These are phyloP conservation scores for Guyanaporus albipodus DNA, from an alignment of 768 basidiomycete species.

Conservation along the genomic window DNA sequence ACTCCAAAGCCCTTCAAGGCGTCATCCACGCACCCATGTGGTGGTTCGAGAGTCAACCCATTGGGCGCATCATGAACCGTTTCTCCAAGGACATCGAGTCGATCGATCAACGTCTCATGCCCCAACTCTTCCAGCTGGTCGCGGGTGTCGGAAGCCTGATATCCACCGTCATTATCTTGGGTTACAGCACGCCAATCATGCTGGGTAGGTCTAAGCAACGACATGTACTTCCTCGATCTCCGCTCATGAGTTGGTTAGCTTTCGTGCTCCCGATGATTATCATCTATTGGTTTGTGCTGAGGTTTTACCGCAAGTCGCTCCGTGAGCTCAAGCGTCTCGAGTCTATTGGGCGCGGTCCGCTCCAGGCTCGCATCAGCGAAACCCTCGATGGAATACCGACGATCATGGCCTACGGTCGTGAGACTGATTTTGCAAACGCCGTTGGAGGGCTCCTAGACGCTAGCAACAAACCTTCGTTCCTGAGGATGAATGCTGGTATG, in stretches of 20 bases:
- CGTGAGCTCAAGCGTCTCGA: conserved; percentile 47
- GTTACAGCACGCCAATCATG: conserved; percentile 29
- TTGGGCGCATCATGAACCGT: conserved; percentile 46
- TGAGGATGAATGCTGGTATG: conserved; percentile 25
- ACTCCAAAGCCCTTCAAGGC: conserved; percentile 21
- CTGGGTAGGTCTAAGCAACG: conserved; percentile 33
- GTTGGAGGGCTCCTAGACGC: conserved; percentile 21
- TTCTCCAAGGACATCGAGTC: conserved; percentile 41
- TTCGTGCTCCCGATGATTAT: conserved; percentile 25
- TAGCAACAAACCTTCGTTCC: conserved; percentile 29
- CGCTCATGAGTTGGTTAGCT: conserved; percentile 21
- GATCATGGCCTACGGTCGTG: conserved; percentile 44
- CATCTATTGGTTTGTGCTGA: conserved; percentile 40
- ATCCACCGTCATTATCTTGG: conserved; percentile 23
- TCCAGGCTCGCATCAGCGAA: conserved; percentile 52
- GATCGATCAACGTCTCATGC: conserved; percentile 37
- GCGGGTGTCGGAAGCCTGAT: conserved; percentile 22
- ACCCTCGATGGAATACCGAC: conserved; percentile 44
- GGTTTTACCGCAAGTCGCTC: conserved; percentile 45
- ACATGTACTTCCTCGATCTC: not conserved
- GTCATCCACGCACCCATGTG: conserved; percentile 26
- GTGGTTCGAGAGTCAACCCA: conserved; percentile 34
- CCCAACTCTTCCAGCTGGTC: conserved; percentile 27
- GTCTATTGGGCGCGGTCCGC: conserved; percentile 41
- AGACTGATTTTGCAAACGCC: conserved; percentile 22